These are phyloP conservation scores for Penicillium coffeae DNA, from an alignment of 495 filamentous ascomycete species.

Conservation along the genomic window DNA sequence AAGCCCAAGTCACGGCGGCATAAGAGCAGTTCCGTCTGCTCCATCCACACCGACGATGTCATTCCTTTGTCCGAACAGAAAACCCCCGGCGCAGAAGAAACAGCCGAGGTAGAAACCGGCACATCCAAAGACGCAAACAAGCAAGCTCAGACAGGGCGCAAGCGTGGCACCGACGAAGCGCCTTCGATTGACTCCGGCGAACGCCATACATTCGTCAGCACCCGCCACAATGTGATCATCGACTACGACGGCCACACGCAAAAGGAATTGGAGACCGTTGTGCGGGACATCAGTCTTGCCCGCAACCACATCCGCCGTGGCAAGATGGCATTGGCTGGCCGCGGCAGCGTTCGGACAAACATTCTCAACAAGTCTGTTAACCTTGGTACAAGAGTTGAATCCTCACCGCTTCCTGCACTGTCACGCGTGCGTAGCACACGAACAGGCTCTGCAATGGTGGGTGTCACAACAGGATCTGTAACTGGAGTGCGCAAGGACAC, in stretches of 20 bases:
- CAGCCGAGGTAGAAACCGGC: background rate
- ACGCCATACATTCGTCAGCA: slow-evolving; percentile 56
- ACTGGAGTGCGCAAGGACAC: slow-evolving; percentile 17
- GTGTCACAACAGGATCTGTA: slow-evolving; percentile 11
- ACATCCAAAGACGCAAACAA: slow-evolving; percentile 7
- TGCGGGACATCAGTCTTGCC: slow-evolving; percentile 72
- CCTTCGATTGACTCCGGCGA: slow-evolving; percentile 28
- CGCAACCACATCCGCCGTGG: slow-evolving; percentile 80
- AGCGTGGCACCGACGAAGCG: slow-evolving; percentile 28
- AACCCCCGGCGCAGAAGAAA: slow-evolving; percentile 9
- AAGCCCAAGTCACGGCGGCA: slow-evolving; percentile 29
- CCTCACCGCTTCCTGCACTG: slow-evolving; percentile 9
- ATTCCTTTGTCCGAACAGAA: slow-evolving; percentile 18
- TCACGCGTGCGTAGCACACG: slow-evolving; percentile 32
- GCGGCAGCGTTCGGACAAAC: slow-evolving; percentile 13
- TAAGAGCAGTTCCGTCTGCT: slow-evolving; percentile 46
- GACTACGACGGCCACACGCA: slow-evolving; percentile 89
- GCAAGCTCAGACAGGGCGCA: slow-evolving; percentile 25
- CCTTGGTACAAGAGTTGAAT: slow-evolving; percentile 2
- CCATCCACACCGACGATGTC: slow-evolving; percentile 39
- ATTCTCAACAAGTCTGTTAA: slow-evolving; percentile 12
- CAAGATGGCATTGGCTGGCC: slow-evolving; percentile 45
- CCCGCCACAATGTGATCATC: slow-evolving; percentile 75
- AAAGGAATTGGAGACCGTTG: slow-evolving; percentile 71
- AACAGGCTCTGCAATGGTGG: slow-evolving; percentile 16